A percentile compares a stretch with the other conserved stretches of the same genome.
Evolutionary conservation across 345 rosid species (phyloP).

Genomic region (Toxicodendron radicans): DNA sequence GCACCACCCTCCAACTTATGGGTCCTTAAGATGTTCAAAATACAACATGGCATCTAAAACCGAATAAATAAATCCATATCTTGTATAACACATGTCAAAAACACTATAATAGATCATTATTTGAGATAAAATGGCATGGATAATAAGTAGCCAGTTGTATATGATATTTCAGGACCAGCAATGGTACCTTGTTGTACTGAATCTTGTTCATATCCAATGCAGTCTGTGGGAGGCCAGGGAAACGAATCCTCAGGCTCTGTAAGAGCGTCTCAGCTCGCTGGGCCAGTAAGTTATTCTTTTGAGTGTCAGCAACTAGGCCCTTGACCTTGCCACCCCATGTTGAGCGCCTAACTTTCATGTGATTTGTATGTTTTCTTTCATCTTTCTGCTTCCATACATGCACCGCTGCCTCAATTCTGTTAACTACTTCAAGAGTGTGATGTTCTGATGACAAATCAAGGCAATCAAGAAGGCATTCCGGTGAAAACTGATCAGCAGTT

Average conservation of each 20-base stretch:
- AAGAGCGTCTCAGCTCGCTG: constrained; percentile 77
- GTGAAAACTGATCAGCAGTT: constrained; percentile 75
- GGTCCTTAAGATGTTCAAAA: neutral
- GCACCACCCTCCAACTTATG: neutral
- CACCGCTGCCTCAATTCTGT: constrained; percentile 80
- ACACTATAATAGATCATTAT: neutral
- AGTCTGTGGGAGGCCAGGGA: constrained; percentile 93
- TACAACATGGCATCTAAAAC: neutral
- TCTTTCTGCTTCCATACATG: constrained; percentile 80
- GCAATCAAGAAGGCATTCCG: constrained; percentile 83
- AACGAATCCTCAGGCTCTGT: constrained; percentile 73
- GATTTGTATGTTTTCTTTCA: constrained; percentile 43
- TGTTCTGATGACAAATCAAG: constrained; percentile 90
- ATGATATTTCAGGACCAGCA: neutral
- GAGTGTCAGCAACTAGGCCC: constrained; percentile 65
- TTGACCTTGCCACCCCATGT: constrained; percentile 96
- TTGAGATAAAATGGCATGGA: neutral
- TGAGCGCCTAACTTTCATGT: constrained; percentile 44
- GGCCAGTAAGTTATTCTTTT: constrained; percentile 58
- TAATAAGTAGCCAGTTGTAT: neutral
- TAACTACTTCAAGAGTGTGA: constrained; percentile 76
- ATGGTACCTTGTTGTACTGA: constrained; percentile 72
- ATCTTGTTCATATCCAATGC: constrained; percentile 94
- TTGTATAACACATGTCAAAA: neutral
- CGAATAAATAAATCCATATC: too few relatives aligned